Conservation (phyloP, 352 stramenopile species). For the Phytophthora meadii region DNA sequence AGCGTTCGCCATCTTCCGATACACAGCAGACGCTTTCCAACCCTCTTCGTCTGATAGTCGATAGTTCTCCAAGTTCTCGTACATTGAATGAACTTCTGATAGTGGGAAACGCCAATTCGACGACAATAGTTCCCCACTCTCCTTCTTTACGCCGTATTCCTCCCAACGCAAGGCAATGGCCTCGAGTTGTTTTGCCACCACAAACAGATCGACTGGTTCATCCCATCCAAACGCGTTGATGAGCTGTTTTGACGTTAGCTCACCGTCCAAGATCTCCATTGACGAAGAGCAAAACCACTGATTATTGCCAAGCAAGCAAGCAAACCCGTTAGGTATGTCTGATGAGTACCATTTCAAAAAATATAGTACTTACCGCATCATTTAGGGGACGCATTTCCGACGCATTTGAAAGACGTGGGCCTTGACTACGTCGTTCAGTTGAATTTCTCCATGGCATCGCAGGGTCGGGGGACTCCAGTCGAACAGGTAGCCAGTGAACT, state of each 20-base stretch:
- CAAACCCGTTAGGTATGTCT: constrained; percentile 13
- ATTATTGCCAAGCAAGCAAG: constrained; percentile 5
- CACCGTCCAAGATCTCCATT: constrained; percentile 59
- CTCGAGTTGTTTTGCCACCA: constrained; percentile 63
- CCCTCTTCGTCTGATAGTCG: constrained; percentile 35
- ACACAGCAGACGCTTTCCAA: constrained; percentile 35
- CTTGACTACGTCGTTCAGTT: neutral
- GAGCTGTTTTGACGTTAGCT: constrained; percentile 62
- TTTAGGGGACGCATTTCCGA: constrained; percentile 51
- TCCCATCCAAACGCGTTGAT: constrained; percentile 67
- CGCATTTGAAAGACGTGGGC: constrained; percentile 45
- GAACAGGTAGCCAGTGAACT: constrained; percentile 55
- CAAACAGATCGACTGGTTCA: constrained; percentile 41
- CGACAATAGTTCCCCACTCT: neutral
- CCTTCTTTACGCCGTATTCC: constrained; percentile 20
- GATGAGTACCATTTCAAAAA: constrained; percentile 3
- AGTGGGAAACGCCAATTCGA: constrained; percentile 42
- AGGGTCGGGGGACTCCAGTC: constrained; percentile 32
- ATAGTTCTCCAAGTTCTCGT: constrained; percentile 57
- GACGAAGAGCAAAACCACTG: constrained; percentile 75
- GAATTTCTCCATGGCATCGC: constrained; percentile 67
- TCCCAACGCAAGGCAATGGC: constrained; percentile 49
- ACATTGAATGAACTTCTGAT: constrained; percentile 64
- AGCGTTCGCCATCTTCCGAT: constrained; percentile 48
- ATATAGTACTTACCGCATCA: constrained; percentile 49